Evolutionary conservation across 2,329 filamentous ascomycete genomes (phyloP).

Genomic region (Epicoccum nigrum): DNA sequence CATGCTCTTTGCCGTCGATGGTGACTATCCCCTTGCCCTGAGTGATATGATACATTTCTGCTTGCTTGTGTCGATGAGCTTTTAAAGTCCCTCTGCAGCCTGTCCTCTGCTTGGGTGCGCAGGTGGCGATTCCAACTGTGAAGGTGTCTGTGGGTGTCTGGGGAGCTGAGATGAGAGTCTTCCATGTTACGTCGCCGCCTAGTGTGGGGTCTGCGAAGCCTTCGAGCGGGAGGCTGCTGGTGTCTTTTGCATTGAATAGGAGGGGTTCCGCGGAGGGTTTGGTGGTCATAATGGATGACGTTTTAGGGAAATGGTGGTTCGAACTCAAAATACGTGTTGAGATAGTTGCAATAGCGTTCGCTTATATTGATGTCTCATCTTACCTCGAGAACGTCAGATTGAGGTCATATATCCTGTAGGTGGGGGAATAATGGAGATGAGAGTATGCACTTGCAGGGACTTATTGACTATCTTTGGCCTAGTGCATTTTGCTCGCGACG

Average conservation of each 20-base stretch:
- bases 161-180: slow-evolving; percentile 48
- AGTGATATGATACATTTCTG: slow-evolving; percentile 53
- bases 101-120: slow-evolving; percentile 24
- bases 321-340: no score
- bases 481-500: no score
- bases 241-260: neutral
- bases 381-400: no score
- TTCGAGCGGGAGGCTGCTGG: neutral
- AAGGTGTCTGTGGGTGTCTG: slow-evolving; percentile 45
- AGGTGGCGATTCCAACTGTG: slow-evolving; percentile 48
- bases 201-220: slow-evolving; percentile 13
- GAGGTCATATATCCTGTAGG: no score
- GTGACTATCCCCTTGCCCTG: slow-evolving; percentile 46
- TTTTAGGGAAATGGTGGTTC: no score
- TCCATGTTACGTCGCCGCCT: slow-evolving; percentile 46
- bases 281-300: no score
- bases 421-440: no score
- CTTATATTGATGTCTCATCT: no score
- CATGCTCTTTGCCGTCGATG: slow-evolving; percentile 46
- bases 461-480: no score
- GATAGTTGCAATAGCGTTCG: no score
- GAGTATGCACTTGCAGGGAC: no score
- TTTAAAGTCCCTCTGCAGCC: slow-evolving; percentile 41
- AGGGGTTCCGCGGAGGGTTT: neutral
- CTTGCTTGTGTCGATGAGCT: slow-evolving; percentile 50